Evolutionary conservation across 148 eudicot genomes (phyloP), one percentile per base, ranked within the genome.

Genomic region (Spergularia bocconei): DNA sequence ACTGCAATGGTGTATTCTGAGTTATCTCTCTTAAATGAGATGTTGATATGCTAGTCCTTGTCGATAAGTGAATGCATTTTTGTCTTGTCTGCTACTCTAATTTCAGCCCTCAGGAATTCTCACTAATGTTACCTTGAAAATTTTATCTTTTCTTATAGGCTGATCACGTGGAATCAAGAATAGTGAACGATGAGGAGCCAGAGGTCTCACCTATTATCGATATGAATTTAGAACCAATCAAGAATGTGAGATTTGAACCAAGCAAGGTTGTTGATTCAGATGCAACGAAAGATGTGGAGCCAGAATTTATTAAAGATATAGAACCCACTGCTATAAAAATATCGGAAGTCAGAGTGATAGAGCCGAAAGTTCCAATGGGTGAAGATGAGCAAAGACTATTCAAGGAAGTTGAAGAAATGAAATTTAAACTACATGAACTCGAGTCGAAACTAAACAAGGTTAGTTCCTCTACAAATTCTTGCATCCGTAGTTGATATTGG

Each of bases 361-460:
- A 81, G 77, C 72, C 87, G 17, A 77, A 72, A 72, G 79, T 62
- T 21, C 55, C 72, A 53, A 61, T 83, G 57, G 85, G 75, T 61
- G 59, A 64, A 61, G 87, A 88, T 53, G 88, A 85, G 39, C 80
- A 80, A 74, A 86, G 83, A 80, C 77, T 91, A 55, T 84, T 79
- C 20, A 86, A 86, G 82, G 91, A 88, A 60, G 76, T 91, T 52
- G 88, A 88, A 78, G 92, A 88, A 75, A 83, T 93, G 92, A 93
- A 87, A 80, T 83, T 80, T 41, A 89, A 87, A 80, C 68, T 93
- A 7, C 80, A 67, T 63, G 77, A 79, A 79, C 84, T 93, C 72
- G 94, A 90, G 73, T 79, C 75, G 11, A 85, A 89, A 86, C 85
- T 91, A 63, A 81, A 72, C 56, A 81, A 93, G 98, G 98, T 93